Base-by-base conservation (phyloP, 129 eudicot genomes). In the Flaveria brownii region DNA sequence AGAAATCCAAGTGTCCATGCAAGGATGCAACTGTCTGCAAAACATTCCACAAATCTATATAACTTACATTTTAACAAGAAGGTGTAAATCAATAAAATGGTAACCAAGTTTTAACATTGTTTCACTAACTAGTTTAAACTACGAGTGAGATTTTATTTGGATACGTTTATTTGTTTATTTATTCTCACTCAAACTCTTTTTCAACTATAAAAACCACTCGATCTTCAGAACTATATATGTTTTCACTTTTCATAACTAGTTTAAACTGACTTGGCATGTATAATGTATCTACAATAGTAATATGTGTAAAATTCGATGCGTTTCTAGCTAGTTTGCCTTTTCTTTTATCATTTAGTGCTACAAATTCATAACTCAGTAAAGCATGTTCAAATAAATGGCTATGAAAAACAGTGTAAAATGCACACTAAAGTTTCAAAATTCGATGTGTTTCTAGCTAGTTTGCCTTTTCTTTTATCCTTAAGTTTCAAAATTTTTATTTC, bases 1-100 rank as follows among this genome's bases (percentile, higher is more conserved):
- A 89, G 85, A 71, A 92, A 83, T 92, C 97, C 73, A 76, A 56
- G 81, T 92, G 98, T 28, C 96, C 96, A 20, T 43, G 30, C 50
- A 92, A 74, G 28, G 86, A 17, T 16, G 93, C 85, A 81, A 92
- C 72, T 1, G 91, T 74, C 96, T 89, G 88, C 64, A 80, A 51
- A 51, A 26, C 65, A 75, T 26, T 17, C 2, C 47, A 52, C 39
- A 75, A 36, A 45, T 42, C 17, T 74, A 25, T 17, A 63, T 15
- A 56, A 18, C 25, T 55, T 17, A 11, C 6, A 41, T 36, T 42
- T 9, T 30, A 30, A 30, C 42, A 10, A n/a, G 43, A 61, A 71
- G 5, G 36, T n/a, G 3, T 9, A 68, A 59, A 73, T 13, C 47
- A 61, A 11, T 1, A 39, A 5, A 5, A 56, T 3, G 13, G 50